phyloP scores from a whole-genome alignment of 371 early-diverging fungal genomes.

The Lichtheimia ornata region DNA sequence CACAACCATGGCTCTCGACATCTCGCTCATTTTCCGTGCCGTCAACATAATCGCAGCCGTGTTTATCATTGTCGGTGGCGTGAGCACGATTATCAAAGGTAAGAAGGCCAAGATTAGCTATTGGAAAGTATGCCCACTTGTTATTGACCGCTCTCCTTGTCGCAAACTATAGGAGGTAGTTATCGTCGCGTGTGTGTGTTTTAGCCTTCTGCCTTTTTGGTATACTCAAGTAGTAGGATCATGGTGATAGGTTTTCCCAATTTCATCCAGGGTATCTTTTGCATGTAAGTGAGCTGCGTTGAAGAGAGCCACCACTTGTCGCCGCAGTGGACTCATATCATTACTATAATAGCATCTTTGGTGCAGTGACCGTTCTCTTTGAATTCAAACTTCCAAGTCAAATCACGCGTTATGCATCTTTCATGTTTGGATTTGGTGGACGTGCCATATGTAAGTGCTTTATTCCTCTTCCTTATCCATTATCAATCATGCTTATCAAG shows the following conservation, averaged over 20 bases:
- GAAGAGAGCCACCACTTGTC: too few relatives aligned
- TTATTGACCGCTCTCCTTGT: neutral
- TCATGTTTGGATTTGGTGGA: constrained; percentile 24
- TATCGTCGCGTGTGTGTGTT: too few relatives aligned
- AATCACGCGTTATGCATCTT: constrained; percentile 26
- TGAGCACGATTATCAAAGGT: constrained; percentile 27
- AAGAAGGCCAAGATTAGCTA: neutral
- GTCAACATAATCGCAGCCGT: constrained; percentile 34
- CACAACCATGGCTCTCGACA: neutral
- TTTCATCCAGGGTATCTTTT: constrained; percentile 47
- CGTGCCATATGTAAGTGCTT: constrained; percentile 22
- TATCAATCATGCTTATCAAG: too few relatives aligned
- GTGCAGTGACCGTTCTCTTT: constrained; percentile 36
- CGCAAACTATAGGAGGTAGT: neutral
- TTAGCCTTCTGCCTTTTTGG: neutral
- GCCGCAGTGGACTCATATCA: neutral
- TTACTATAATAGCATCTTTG: constrained; percentile 19
- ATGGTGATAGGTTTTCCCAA: constrained; percentile 35
- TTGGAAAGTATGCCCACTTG: neutral
- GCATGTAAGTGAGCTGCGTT: constrained; percentile 16
- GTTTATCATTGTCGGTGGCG: constrained; percentile 43
- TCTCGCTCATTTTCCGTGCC: constrained; percentile 30
- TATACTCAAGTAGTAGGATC: neutral
- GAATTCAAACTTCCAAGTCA: constrained; percentile 37
- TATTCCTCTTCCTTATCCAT: too few relatives aligned